A percentile compares a stretch with the other conserved stretches of the same genome.
phyloP scores from a whole-genome alignment of 805 yeast genomes.

The Spathaspora arborariae region DNA sequence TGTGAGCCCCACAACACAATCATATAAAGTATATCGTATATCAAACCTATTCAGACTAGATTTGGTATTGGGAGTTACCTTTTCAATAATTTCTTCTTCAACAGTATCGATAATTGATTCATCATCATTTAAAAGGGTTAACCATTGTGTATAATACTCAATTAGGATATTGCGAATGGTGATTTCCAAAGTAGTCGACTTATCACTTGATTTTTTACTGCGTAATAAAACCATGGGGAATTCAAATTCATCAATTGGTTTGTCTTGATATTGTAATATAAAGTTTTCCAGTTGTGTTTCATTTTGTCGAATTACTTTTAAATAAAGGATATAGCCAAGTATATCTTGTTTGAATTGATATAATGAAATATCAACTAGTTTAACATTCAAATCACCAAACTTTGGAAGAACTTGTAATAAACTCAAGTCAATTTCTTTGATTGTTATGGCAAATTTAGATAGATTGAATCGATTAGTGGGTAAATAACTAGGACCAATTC shows the following conservation, averaged over 20 bases:
- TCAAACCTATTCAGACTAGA: slow-evolving; percentile 18
- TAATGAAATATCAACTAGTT: slow-evolving; percentile 13
- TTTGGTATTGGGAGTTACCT: slow-evolving; percentile 7
- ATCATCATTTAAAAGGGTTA: slow-evolving; percentile 32
- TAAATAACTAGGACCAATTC: not conserved
- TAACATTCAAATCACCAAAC: slow-evolving; percentile 24
- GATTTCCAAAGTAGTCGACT: slow-evolving; percentile 35
- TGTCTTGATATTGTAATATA: slow-evolving; percentile 18
- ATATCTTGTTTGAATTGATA: slow-evolving; percentile 17
- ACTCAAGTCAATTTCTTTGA: slow-evolving; percentile 17
- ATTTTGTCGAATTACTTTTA: slow-evolving; percentile 15
- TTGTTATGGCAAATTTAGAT: slow-evolving; percentile 29
- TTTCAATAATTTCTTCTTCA: slow-evolving; percentile 12
- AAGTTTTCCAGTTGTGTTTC: slow-evolving; percentile 14
- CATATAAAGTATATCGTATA: slow-evolving; percentile 37
- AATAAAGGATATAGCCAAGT: slow-evolving; percentile 18
- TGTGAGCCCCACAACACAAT: slow-evolving; percentile 56
- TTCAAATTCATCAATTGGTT: slow-evolving; percentile 4
- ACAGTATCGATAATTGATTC: slow-evolving; percentile 8
- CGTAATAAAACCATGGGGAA: slow-evolving; percentile 23
- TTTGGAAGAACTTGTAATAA: slow-evolving; percentile 15
- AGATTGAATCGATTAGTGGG: slow-evolving; percentile 28
- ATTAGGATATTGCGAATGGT: slow-evolving; percentile 45
- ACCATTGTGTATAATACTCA: slow-evolving; percentile 61
- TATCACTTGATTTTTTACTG: slow-evolving; percentile 16